phyloP scores from a whole-genome alignment of 2,329 filamentous ascomycete species.

The Talaromyces atroroseus region DNA sequence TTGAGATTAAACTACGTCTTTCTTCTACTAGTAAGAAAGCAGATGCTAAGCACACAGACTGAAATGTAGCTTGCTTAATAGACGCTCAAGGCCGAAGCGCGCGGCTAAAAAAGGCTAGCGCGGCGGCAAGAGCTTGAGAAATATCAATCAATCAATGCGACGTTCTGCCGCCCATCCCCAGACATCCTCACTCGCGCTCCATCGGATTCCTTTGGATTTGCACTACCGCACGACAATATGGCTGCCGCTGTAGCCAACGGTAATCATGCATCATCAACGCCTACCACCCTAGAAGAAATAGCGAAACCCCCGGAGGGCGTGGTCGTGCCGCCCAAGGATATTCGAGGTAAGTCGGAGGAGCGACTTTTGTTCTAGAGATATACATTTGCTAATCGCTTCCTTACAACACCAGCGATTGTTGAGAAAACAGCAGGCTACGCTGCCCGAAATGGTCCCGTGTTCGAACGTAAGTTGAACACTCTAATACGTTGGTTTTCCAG shows the following conservation, averaged over 20 bases:
- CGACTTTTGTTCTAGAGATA: constrained; percentile 1
- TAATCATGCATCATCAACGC: constrained; percentile 23
- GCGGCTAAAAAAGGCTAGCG: constrained; percentile 4
- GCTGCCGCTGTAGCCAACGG: constrained; percentile 37
- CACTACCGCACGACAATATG: constrained; percentile 24
- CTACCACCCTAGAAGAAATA: constrained; percentile 49
- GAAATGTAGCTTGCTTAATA: neutral
- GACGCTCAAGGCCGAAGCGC: neutral
- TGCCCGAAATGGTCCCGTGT: constrained; percentile 55
- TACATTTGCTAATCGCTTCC: constrained; percentile 21
- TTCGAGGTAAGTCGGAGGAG: constrained; percentile 52
- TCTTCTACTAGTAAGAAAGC: neutral
- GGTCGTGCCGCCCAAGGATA: constrained; percentile 78
- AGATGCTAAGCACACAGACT: too few species aligned
- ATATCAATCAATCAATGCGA: neutral
- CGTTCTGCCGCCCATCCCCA: neutral
- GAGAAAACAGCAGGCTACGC: constrained; percentile 96
- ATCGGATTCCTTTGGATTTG: neutral
- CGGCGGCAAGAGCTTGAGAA: neutral
- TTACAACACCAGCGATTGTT: constrained; percentile 55
- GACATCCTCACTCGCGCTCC: neutral
- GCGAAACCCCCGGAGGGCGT: constrained; percentile 76
- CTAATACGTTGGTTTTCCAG: neutral
- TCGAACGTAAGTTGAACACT: constrained; percentile 48
- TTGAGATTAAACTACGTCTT: neutral